Evolutionary conservation across 805 yeast species (phyloP).

Genomic region (Candida ortonii): DNA sequence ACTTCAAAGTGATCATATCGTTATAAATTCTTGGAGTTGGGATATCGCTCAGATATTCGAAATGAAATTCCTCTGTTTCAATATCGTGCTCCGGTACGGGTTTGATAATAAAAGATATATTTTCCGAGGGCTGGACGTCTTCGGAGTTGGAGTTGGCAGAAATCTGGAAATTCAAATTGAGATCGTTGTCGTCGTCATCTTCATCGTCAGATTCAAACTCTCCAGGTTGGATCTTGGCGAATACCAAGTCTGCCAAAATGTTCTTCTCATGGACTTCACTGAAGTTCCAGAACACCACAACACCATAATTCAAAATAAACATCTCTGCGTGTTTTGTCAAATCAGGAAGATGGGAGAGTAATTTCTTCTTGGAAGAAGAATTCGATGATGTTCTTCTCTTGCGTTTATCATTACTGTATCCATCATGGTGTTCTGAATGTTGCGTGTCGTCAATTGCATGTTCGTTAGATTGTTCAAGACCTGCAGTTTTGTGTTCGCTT

Average conservation of each 20-base stretch:
- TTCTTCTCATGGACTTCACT: constrained; percentile 91
- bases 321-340: constrained; percentile 75
- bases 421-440: constrained; percentile 1
- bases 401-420: neutral
- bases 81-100: constrained; percentile 86
- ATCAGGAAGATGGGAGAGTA: constrained; percentile 35
- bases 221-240: constrained; percentile 45
- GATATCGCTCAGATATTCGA: constrained; percentile 54
- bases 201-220: constrained; percentile 43
- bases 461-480: constrained; percentile 7
- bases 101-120: constrained; percentile 51
- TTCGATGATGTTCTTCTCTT: constrained; percentile 14
- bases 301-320: constrained; percentile 88
- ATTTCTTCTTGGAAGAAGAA: constrained; percentile 16
- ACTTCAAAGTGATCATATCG: constrained; percentile 86
- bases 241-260: constrained; percentile 85
- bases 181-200: constrained; percentile 35
- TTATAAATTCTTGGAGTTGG: constrained; percentile 71
- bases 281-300: constrained; percentile 97
- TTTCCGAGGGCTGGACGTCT: constrained; percentile 9
- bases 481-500: constrained; percentile 5
- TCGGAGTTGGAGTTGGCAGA: constrained; percentile 4
- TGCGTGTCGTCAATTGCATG: constrained; percentile 4
- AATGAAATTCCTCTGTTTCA: constrained; percentile 85
- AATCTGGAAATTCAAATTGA: neutral